Evolutionary conservation across 192 early-diverging fungal species (phyloP).

Genomic region (Mortierella hygrophila): DNA sequence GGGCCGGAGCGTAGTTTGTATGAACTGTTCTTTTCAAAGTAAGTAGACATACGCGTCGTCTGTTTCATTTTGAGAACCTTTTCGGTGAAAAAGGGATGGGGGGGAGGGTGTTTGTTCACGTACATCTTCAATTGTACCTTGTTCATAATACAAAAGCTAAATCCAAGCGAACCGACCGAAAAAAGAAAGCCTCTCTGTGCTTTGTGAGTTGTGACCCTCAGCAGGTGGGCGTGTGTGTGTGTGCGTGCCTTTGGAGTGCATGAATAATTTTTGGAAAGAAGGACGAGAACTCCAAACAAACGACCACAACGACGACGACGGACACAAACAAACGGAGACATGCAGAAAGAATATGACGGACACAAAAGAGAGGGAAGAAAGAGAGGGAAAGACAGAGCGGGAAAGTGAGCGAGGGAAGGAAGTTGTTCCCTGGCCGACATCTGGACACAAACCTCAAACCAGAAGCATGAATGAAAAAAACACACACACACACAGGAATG

Average conservation of each 20-base stretch:
- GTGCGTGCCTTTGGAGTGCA: not conserved
- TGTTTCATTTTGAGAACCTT: not conserved
- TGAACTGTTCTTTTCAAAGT: too few relatives aligned
- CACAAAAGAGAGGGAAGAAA: not conserved
- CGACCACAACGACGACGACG: not conserved
- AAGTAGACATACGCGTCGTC: not conserved
- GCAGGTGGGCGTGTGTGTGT: not conserved
- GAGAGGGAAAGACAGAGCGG: not conserved
- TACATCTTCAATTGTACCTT: not conserved
- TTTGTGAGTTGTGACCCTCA: not conserved
- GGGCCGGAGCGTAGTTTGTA: too few relatives aligned
- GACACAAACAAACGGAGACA: not conserved
- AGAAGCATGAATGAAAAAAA: not conserved
- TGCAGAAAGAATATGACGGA: not conserved
- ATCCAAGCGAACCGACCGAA: too few relatives aligned
- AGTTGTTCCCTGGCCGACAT: too few relatives aligned
- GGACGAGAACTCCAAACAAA: not conserved
- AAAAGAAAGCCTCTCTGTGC: not conserved
- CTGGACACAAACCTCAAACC: too few relatives aligned
- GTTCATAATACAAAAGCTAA: too few relatives aligned
- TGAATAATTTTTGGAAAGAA: not conserved
- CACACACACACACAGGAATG: not conserved
- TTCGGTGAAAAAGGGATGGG: too few relatives aligned
- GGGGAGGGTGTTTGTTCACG: not conserved
- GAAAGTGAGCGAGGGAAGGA: not conserved